Evolutionary conservation across 1,284 basidiomycete species (phyloP).

Genomic region (Cronartium ribicola): DNA sequence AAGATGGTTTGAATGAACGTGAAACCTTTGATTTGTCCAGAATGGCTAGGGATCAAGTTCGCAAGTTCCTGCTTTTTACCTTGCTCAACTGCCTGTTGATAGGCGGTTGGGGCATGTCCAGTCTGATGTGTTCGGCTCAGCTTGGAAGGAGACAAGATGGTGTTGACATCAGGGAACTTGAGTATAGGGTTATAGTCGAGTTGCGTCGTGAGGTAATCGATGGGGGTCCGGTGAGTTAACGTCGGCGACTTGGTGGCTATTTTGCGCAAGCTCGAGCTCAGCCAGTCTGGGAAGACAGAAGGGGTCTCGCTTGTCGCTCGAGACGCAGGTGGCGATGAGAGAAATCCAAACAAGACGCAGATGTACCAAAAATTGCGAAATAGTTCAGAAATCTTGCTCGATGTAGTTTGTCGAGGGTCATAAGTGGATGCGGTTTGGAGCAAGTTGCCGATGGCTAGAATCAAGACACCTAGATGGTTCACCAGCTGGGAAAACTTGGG

Average conservation of each 20-base stretch:
- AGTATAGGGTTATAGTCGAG: slow-evolving; percentile 91
- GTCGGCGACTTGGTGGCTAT: slow-evolving; percentile 85
- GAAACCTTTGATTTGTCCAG: slow-evolving; percentile 69
- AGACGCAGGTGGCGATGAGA: slow-evolving; percentile 54
- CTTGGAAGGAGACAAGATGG: slow-evolving; percentile 18
- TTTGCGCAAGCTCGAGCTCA: slow-evolving; percentile 59
- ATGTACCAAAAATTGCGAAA: slow-evolving; percentile 96
- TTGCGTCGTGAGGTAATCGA: slow-evolving; percentile 80
- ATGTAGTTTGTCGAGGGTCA: slow-evolving; percentile 56
- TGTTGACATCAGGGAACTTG: slow-evolving; percentile 43
- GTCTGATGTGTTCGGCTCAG: slow-evolving; percentile 5
- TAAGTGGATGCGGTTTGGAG: slow-evolving; percentile 73
- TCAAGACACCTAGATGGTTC: slow-evolving; percentile 53
- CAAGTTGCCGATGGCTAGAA: slow-evolving; percentile 84
- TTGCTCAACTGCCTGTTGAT: slow-evolving; percentile 39
- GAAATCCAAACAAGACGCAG: slow-evolving; percentile 76
- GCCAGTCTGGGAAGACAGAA: slow-evolving; percentile 53
- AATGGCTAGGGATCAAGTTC: slow-evolving; percentile 62
- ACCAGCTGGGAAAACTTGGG: slow-evolving; percentile 45
- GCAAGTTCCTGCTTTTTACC: slow-evolving; percentile 48
- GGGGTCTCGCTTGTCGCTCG: slow-evolving; percentile 68
- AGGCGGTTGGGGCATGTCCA: slow-evolving; percentile 18
- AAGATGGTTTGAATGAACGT: slow-evolving; percentile 82
- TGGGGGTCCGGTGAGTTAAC: slow-evolving; percentile 73
- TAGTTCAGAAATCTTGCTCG: slow-evolving; percentile 66